Base-by-base conservation (phyloP, 257 asterid genomes). In the Echium plantagineum region DNA sequence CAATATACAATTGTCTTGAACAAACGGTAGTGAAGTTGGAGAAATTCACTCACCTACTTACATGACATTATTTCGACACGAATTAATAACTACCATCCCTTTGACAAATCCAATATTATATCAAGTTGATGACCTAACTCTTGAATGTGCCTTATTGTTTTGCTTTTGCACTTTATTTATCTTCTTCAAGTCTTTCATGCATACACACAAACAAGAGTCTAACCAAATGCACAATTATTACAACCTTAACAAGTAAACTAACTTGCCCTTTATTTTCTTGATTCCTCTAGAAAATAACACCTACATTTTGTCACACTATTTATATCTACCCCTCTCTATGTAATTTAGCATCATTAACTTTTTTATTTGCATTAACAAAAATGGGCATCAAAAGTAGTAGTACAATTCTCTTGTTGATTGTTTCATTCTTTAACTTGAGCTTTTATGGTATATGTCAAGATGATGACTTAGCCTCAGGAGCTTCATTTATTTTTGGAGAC, bases 401-500 rank as follows among this genome's bases (percentile, higher is more conserved):
- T 32, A 47, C 8, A 35, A 71, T 30, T 72, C 68, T 63, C 30
- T 80, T 54, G 61, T 75, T n/a, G 5, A 76, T 46, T 55, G 66
- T 49, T 21, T 78, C 57, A 49, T 75, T 56, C 17, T 46, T 71
- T 38, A 69, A 60, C 52, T 53, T 62, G 35, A 32, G 57, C 52
- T 26, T 60, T 20, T 66, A 65, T 17, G 85, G 69, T 46, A 18
- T 26, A 46, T 68, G 81, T 31, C 78, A 69, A 42, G 83, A 82
- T 21, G 73, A 66, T 17, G 83, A 80, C 59, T 63, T 78, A 67
- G 61, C 60, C 17, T 30, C 70, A 19, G 96, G 96, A 48, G 94
- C 90, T 8, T 88, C 96, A 0, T 88, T 58, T 69, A 83, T 88
- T 5, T 88, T 88, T 52, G 95, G 96, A 54, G 96, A 89, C 69